Evolutionary conservation across 2,329 filamentous ascomycete genomes (phyloP), one percentile per base, ranked within the genome.

Genomic region (Diaporthe eres): DNA sequence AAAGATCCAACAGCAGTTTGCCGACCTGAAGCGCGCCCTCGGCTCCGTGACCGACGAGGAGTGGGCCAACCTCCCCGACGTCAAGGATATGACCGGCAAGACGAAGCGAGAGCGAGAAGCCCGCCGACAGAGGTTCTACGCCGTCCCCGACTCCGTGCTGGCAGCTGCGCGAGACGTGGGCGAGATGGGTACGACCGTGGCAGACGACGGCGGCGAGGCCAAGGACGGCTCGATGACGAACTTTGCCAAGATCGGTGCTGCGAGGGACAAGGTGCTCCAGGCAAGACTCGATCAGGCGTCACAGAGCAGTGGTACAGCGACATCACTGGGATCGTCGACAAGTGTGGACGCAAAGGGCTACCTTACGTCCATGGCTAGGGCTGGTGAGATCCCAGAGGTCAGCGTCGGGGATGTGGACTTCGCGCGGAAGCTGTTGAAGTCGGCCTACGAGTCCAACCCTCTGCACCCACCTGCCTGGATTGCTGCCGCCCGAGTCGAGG

Each of bases 1-100:
- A 19, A 99, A 98, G 86, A 98, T 99, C 71, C 95, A 98, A 82
- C 95, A 98, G 80, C 97, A 99, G 84, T 99, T 99, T 84, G 95
- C 96, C 82, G 97, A 98, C 81, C 87, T 98, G 71, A 99, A 99
- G 85, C 92, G 97, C 81, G 95, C 95, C 7, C 90, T 99, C 51
- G 93, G 94, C 55, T 94, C 93, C 8, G 94, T 99, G 39, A 94
- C 94, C 58, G 96, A 98, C 83, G 96, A 99, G 77, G 96, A 99
- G 80, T 99, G 97, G 97, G 95, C 95, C 53, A 97, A 92, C 81
- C 88, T 99, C 55, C 97, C 97, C 7, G 97, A 99, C 81, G 96
- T 98, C 47, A 97, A 97, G 80, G 97, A 99, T 84, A 89, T 98
- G 83, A 99, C 97, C 0, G 96, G 97, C 78, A 98, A 97, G 86